phyloP scores from a whole-genome alignment of 768 basidiomycete genomes.

The Lyophyllum semitale region DNA sequence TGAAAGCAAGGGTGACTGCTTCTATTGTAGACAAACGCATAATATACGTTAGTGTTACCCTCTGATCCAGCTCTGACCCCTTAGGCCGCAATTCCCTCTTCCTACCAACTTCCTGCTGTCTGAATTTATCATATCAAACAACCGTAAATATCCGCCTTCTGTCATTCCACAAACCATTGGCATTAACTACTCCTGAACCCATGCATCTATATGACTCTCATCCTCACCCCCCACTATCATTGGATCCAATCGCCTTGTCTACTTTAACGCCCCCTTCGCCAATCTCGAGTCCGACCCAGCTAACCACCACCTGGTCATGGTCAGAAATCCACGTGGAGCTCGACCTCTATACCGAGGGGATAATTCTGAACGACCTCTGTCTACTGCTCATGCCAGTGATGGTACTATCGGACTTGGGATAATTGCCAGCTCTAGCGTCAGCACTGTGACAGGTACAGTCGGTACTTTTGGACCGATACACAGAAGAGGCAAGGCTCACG shows the following conservation, averaged over 20 bases:
- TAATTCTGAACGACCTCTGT: constrained; percentile 8
- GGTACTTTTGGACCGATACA: constrained; percentile 29
- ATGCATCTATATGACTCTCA: neutral
- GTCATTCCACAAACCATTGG: no score
- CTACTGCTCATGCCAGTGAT: neutral
- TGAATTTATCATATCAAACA: no score
- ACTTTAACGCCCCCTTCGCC: constrained; percentile 48
- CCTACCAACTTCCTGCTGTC: no score
- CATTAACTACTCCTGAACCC: no score
- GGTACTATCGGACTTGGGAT: constrained; percentile 2
- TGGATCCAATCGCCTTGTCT: constrained; percentile 34
- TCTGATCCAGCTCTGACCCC: no score
- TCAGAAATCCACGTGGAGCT: constrained; percentile 56
- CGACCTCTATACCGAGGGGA: constrained; percentile 23
- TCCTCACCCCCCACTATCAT: neutral
- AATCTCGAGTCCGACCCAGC: constrained; percentile 37
- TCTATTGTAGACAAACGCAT: neutral
- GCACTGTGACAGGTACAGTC: constrained; percentile 18
- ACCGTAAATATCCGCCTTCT: no score
- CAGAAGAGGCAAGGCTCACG: constrained; percentile 9
- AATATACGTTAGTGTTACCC: neutral
- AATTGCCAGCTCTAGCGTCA: constrained; percentile 8
- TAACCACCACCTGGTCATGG: constrained; percentile 39
- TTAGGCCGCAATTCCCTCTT: no score
- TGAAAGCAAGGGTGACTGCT: neutral